Evolutionary conservation across 495 filamentous ascomycete genomes (phyloP).

Genomic region (Aspergillus olivimuriae): DNA sequence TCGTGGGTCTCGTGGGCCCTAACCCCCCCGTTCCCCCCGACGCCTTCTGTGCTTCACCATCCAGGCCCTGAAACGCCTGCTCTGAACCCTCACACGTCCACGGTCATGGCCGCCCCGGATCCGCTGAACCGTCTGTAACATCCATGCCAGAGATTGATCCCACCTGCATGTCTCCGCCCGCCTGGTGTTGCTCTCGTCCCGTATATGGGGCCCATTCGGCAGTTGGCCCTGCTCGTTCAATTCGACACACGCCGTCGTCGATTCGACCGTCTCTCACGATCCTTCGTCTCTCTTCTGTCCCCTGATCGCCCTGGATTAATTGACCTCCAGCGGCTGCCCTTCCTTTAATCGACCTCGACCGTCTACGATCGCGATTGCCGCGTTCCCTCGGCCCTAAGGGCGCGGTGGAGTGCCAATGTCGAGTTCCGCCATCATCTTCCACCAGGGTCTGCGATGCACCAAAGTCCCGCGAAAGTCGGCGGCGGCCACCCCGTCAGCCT

Average conservation of each 20-base stretch:
- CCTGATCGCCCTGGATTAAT: not conserved
- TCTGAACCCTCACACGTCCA: constrained; percentile 7
- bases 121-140: not conserved
- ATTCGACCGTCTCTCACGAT: too few relatives aligned
- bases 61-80: constrained; percentile 10
- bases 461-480: constrained; percentile 13
- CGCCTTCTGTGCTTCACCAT: constrained; percentile 13
- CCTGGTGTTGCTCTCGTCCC: not conserved
- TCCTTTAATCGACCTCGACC: not conserved
- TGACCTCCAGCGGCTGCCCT: constrained; percentile 5
- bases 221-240: not conserved
- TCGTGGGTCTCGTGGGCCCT: not conserved
- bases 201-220: not conserved
- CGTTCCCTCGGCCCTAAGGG: constrained; percentile 5
- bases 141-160: constrained; percentile 3
- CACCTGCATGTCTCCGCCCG: not conserved
- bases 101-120: constrained; percentile 11
- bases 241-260: not conserved
- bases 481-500: constrained; percentile 1
- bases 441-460: constrained; percentile 16
- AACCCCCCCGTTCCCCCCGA: not conserved
- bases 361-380: not conserved
- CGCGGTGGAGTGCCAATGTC: constrained; percentile 18
- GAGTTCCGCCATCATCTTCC: constrained; percentile 14
- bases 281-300: not conserved